Base-by-base conservation (phyloP, 495 filamentous ascomycete genomes). In the Hypomontagnella monticulosa region DNA sequence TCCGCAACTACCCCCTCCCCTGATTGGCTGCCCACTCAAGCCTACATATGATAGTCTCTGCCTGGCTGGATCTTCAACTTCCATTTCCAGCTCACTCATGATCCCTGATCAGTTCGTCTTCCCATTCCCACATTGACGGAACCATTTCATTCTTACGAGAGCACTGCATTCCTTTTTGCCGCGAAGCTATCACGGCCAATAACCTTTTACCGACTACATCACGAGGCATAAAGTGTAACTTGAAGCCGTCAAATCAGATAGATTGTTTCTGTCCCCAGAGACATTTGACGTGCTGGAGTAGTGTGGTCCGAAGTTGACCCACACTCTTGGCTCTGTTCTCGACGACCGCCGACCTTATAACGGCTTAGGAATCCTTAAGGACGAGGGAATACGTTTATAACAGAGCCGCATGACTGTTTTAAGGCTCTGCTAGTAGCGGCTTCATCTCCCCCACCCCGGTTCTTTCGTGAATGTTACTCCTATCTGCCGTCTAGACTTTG, bases 351-450 rank as follows among this genome's bases (percentile, higher is more conserved):
- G 55, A 44, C 56, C 60, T 61, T 68, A 58, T 67, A 54, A 55
- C 53, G 52, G 59, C 47, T 44, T 50, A 62, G 49, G 33, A 57
- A 57, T 63, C 53, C 44, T 62, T 55, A 56, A 54, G 56, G 50
- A 61, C 37, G 57, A 60, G 42, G 52, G 33, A 58, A 32, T 36
- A 40, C 60, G 56, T 61, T 49, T 32, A 40, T 62, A 49, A 61
- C 58, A 65, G 69, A 74, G 71, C 66, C 66, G 62, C 69, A 69
- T 62, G 58, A 32, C 57, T 63, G 57, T 68, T 72, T 70, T 69
- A 70, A 72, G 63, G 57, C 62, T 66, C 61, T 53, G 66, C 58
- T 40, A 41, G 52, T 52, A 56, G 51, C 50, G 23, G 57, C 51
- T 50, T 43, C 50, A 41, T 64, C 48, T 63, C 36, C 42, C 63